Percentiles rank a stretch among this genome's conserved stretches.
Evolutionary conservation across 257 asterid species (phyloP).

Genomic region (Paraleonurus japonicus): DNA sequence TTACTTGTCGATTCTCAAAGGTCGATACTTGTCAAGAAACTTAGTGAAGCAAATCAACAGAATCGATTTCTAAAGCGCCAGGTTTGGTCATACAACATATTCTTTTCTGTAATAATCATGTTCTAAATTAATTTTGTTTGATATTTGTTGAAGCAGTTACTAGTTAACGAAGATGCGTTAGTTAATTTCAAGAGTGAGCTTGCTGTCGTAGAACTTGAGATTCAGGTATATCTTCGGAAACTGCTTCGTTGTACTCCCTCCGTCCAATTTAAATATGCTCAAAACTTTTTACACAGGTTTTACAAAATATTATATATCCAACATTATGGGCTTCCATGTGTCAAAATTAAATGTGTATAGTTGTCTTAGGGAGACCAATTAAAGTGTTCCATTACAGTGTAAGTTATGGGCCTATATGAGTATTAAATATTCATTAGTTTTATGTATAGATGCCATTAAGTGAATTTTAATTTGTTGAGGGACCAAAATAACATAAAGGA

Average conservation of each 20-base stretch:
- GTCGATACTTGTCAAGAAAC: constrained; percentile 62
- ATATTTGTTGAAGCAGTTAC: constrained; percentile 51
- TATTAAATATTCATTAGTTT: too few species aligned
- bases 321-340: too few species aligned
- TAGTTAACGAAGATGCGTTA: constrained; percentile 60
- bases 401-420: too few species aligned
- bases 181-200: constrained; percentile 64
- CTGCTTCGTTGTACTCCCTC: constrained; percentile 15
- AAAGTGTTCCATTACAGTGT: too few species aligned
- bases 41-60: constrained; percentile 90
- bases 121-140: background rate
- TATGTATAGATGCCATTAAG: too few species aligned
- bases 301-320: too few species aligned
- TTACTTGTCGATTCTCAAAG: constrained; percentile 77
- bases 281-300: too few species aligned
- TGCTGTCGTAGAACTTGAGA: constrained; percentile 55
- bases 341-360: too few species aligned
- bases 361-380: too few species aligned
- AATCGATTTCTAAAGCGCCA: constrained; percentile 81
- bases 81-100: constrained; percentile 39
- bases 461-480: too few species aligned
- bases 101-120: background rate
- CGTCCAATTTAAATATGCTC: too few species aligned
- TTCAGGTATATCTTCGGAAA: constrained; percentile 48
- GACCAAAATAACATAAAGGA: too few species aligned